phyloP scores from a whole-genome alignment of 257 asterid species.

The Knoxia roxburghii region DNA sequence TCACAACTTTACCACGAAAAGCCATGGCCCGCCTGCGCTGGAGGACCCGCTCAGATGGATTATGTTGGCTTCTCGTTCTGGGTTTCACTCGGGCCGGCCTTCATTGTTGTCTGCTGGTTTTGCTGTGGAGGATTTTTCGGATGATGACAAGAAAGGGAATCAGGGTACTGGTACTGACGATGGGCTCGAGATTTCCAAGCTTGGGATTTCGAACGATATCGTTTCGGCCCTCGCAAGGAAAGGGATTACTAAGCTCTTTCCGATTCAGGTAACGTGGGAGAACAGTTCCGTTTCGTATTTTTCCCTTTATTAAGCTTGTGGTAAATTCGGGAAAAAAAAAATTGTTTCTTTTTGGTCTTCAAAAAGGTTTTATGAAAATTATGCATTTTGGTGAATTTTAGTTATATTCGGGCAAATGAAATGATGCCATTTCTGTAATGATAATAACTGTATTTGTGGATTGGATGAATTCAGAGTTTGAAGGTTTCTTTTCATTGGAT shows the following conservation, averaged over 20 bases:
- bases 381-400: not conserved
- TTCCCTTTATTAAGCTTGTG: too few relatives aligned
- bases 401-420: not conserved
- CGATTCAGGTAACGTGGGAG: constrained; percentile 63
- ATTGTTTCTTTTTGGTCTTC: too few relatives aligned
- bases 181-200: constrained; percentile 86
- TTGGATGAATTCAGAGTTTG: too few relatives aligned
- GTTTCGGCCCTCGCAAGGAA: constrained; percentile 50
- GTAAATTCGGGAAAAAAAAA: too few relatives aligned
- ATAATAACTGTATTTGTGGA: too few relatives aligned
- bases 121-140: constrained; percentile 62
- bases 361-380: too few relatives aligned
- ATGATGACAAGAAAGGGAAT: constrained; percentile 34
- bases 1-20: constrained; percentile 19
- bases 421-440: too few relatives aligned
- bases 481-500: not conserved
- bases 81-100: constrained; percentile 42
- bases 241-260: constrained; percentile 82
- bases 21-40: constrained; percentile 2
- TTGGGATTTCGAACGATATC: constrained; percentile 64
- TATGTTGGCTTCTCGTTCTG: constrained; percentile 27
- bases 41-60: not conserved
- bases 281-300: not conserved
- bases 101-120: constrained; percentile 32
- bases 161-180: constrained; percentile 30